Conservation (phyloP, 2,329 filamentous ascomycete genomes). For the Cadophora gregata region DNA sequence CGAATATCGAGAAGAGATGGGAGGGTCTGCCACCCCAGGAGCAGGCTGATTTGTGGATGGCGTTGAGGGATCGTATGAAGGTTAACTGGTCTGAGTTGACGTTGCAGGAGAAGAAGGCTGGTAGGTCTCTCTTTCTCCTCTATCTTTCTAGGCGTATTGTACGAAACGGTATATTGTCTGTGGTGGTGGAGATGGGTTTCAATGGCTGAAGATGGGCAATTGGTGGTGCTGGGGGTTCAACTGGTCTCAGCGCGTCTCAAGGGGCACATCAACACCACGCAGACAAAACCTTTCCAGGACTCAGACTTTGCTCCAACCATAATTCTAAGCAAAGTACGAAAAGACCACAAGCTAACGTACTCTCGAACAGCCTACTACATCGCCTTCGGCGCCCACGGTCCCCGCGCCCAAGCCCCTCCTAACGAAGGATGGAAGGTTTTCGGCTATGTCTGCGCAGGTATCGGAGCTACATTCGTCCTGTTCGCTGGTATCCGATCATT, state of each 20-base stretch:
- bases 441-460: constrained; percentile 72
- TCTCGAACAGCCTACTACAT: constrained; percentile 88
- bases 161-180: not conserved
- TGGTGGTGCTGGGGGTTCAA: not conserved
- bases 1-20: constrained; percentile 99
- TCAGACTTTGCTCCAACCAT: not conserved
- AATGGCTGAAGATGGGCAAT: not conserved
- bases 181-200: not conserved
- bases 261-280: not conserved
- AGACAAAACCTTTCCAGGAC: not conserved
- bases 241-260: not conserved
- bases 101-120: constrained; percentile 97
- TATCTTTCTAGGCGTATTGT: not conserved
- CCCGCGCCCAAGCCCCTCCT: constrained; percentile 81
- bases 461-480: constrained; percentile 70
- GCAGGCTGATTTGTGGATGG: constrained; percentile 99
- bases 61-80: constrained; percentile 98
- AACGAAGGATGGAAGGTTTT: constrained; percentile 84
- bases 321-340: not conserved
- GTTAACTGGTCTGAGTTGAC: constrained; percentile 95
- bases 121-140: constrained; percentile 60
- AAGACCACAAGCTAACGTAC: constrained; percentile 31
- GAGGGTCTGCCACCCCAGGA: constrained; percentile 97
- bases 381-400: constrained; percentile 95
- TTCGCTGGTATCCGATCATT: constrained; percentile 76